Percentiles rank a stretch among this genome's conserved stretches.
Evolutionary conservation across 2,329 filamentous ascomycete species (phyloP).

Genomic region (Neonectria neomacrospora): DNA sequence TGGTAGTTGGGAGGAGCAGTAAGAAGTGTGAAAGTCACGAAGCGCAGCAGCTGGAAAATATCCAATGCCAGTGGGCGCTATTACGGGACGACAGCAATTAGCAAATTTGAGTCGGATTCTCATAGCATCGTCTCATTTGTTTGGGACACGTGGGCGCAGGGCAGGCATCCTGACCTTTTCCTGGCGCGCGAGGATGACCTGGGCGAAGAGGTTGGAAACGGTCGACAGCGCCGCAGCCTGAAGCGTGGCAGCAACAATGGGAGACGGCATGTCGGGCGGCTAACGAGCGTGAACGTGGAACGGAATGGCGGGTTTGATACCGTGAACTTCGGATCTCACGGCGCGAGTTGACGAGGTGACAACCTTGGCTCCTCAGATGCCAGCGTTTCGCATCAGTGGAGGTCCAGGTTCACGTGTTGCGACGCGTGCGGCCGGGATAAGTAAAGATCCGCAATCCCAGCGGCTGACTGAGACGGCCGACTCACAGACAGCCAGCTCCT

Average conservation of each 20-base stretch:
- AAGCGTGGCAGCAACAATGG: constrained; percentile 63
- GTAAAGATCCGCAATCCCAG: constrained; percentile 14
- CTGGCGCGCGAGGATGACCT: constrained; percentile 62
- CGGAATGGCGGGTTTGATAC: background rate
- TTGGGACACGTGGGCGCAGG: background rate
- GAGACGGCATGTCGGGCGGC: constrained; percentile 55
- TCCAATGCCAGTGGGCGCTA: constrained; percentile 58
- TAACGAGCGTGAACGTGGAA: background rate
- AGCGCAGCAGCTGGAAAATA: constrained; percentile 60
- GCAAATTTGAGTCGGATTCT: background rate
- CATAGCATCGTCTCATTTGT: background rate
- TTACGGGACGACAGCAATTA: constrained; percentile 14
- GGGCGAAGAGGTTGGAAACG: constrained; percentile 65
- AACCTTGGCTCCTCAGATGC: background rate
- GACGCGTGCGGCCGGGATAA: constrained; percentile 16
- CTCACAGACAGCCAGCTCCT: background rate
- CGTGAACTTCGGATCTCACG: background rate
- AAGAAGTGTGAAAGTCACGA: constrained; percentile 63
- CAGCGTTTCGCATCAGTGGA: constrained; percentile 4
- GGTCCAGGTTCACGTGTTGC: constrained; percentile 9
- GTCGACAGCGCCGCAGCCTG: constrained; percentile 64
- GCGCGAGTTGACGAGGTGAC: background rate
- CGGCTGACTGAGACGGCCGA: constrained; percentile 1
- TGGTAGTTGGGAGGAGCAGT: constrained; percentile 67
- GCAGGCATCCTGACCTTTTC: constrained; percentile 49